Evolutionary conservation across 2,329 filamentous ascomycete species (phyloP).

Genomic region (Monilinia aucupariae): DNA sequence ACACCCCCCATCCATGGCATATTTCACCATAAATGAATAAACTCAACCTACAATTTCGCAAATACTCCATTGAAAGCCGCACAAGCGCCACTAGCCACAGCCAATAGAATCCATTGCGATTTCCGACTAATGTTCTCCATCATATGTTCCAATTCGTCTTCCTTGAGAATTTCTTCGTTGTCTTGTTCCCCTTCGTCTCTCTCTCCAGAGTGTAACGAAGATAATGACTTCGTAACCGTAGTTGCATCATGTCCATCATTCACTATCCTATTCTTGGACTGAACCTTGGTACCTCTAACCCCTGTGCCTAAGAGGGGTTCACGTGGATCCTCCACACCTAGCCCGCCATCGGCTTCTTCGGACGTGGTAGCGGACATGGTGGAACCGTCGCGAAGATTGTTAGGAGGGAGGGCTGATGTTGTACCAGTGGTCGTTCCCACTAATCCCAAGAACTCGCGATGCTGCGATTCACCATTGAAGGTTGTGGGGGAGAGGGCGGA

Average conservation of each 20-base stretch:
- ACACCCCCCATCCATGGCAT: neutral
- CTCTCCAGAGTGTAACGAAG: conserved; percentile 2
- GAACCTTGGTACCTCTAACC: neutral
- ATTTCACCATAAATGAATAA: neutral
- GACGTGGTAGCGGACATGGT: conserved; percentile 1
- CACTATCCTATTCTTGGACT: neutral
- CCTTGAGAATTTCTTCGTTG: neutral
- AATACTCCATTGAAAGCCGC: conserved; percentile 71
- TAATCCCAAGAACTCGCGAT: neutral
- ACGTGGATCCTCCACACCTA: conserved; percentile 17
- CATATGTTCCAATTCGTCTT: neutral
- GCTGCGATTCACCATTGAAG: neutral
- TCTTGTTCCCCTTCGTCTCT: conserved; percentile 12
- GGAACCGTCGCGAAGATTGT: neutral
- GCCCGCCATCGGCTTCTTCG: conserved; percentile 7
- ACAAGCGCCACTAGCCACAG: conserved; percentile 68
- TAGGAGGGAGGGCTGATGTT: neutral
- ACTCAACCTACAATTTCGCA: conserved; percentile 64
- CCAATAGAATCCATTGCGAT: conserved; percentile 59
- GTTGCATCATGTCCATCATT: neutral
- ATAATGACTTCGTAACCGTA: neutral
- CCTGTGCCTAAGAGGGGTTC: conserved; percentile 17
- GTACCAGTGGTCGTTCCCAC: neutral
- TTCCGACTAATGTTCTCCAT: conserved; percentile 38
- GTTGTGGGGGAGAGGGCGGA: neutral